Evolutionary conservation across 257 asterid species (phyloP).

Genomic region (Capsicum pubescens): DNA sequence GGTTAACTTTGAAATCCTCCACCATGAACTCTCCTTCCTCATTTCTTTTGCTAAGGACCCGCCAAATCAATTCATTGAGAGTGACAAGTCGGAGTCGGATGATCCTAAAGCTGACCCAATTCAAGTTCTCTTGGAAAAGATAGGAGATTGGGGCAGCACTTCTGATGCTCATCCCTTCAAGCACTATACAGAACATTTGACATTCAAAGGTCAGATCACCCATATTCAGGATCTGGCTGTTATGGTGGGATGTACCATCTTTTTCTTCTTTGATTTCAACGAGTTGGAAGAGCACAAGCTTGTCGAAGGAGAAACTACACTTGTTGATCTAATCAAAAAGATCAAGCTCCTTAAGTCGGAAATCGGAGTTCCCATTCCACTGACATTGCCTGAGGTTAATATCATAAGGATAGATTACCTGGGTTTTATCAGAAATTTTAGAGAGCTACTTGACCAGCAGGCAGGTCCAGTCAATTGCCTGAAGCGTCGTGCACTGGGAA

Average conservation of each 20-base stretch:
- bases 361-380: background rate
- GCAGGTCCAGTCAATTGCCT: background rate
- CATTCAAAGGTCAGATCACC: background rate
- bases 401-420: background rate
- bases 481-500: background rate
- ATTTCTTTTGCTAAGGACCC: background rate
- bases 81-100: background rate
- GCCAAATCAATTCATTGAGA: background rate
- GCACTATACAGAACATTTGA: background rate
- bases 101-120: background rate
- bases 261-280: background rate
- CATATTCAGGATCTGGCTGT: background rate
- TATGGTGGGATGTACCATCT: background rate
- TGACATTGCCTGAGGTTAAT: background rate
- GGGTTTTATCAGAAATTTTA: background rate
- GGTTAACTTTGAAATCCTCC: background rate
- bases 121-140: background rate
- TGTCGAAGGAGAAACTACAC: background rate
- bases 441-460: background rate
- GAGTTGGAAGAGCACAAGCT: background rate
- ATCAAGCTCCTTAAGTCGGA: background rate
- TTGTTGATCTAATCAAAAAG: background rate
- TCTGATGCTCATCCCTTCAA: background rate
- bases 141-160: background rate
- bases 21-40: background rate